These are phyloP conservation scores for Penicillium argentinense DNA, from an alignment of 495 filamentous ascomycete genomes.

Conservation along the genomic window DNA sequence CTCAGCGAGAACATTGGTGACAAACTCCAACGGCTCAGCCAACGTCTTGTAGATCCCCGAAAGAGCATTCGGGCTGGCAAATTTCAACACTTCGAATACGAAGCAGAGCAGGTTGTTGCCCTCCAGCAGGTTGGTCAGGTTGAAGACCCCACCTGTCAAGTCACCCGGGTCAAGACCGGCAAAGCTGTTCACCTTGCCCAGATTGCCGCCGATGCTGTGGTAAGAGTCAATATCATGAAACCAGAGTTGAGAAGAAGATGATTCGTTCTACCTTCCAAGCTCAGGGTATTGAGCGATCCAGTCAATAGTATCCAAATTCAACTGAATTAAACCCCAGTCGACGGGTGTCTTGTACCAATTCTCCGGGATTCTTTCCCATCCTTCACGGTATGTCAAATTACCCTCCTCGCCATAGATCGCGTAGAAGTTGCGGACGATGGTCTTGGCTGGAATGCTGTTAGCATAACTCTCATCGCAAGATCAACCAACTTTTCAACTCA, in stretches of 20 bases:
- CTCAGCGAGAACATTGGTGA: conserved; percentile 24
- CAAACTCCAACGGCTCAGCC: conserved; percentile 31
- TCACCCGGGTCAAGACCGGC: conserved; percentile 47
- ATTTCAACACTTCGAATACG: conserved; percentile 40
- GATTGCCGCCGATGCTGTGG: conserved; percentile 55
- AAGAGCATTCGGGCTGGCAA: conserved; percentile 42
- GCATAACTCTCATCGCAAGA: not conserved
- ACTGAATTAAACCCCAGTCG: conserved; percentile 34
- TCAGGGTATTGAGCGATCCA: conserved; percentile 40
- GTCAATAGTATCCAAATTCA: conserved; percentile 42
- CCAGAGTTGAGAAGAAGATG: too few relatives aligned
- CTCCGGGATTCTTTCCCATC: conserved; percentile 55
- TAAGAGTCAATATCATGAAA: conserved; percentile 1
- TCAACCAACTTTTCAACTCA: conserved; percentile 18
- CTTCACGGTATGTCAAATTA: conserved; percentile 42
- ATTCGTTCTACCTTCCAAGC: conserved; percentile 32
- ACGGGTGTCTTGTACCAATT: conserved; percentile 59
- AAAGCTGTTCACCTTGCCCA: conserved; percentile 55
- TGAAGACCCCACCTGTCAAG: conserved; percentile 52
- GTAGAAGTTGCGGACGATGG: conserved; percentile 48
- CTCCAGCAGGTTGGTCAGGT: conserved; percentile 38
- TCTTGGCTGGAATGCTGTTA: conserved; percentile 29
- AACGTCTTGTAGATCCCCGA: conserved; percentile 35
- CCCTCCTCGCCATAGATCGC: conserved; percentile 40
- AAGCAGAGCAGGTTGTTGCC: conserved; percentile 52